These are phyloP conservation scores for Neurospora sp. DNA, from an alignment of 495 filamentous ascomycete species.

Conservation along the genomic window DNA sequence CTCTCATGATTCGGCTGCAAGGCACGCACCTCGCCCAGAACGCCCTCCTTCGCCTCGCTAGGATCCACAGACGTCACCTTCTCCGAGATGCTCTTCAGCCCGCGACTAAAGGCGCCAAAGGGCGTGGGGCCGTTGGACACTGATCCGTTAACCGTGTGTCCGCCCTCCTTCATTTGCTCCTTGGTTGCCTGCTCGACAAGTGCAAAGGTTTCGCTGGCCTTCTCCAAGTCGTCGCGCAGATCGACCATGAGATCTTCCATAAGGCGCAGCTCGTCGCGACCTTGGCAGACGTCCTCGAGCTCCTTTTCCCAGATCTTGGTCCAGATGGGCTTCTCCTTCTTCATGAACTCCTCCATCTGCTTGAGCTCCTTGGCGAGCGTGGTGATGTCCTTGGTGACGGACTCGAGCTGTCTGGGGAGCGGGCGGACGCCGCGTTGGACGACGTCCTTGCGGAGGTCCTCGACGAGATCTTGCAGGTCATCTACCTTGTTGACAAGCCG, in stretches of 20 bases:
- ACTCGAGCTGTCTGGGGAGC: conserved; percentile 80
- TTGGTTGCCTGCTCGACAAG: conserved; percentile 94
- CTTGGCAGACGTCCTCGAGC: conserved; percentile 85
- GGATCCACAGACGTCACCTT: conserved; percentile 57
- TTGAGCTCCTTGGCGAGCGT: conserved; percentile 75
- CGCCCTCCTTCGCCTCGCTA: conserved; percentile 71
- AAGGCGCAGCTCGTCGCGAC: conserved; percentile 84
- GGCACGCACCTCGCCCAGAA: conserved; percentile 87
- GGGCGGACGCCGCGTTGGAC: conserved; percentile 88
- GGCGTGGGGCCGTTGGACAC: conserved; percentile 30
- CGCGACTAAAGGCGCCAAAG: conserved; percentile 42
- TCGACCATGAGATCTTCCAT: conserved; percentile 90
- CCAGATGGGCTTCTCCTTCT: conserved; percentile 87
- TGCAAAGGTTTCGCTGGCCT: conserved; percentile 82
- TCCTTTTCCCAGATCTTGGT: conserved; percentile 98
- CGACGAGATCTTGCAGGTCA: conserved; percentile 89
- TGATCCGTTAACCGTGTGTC: conserved; percentile 31
- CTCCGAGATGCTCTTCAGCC: conserved; percentile 42
- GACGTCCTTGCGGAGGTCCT: conserved; percentile 96
- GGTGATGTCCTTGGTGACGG: conserved; percentile 77
- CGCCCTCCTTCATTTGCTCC: conserved; percentile 73
- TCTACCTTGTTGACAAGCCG: conserved; percentile 83
- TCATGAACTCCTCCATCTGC: conserved; percentile 89
- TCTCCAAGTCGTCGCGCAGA: conserved; percentile 88
- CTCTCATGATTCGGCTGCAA: conserved; percentile 92